Percentiles rank a stretch among this genome's conserved stretches.
These are phyloP conservation scores for Areca catechu DNA, from an alignment of 176 grass and related monocot species.

Conservation along the genomic window DNA sequence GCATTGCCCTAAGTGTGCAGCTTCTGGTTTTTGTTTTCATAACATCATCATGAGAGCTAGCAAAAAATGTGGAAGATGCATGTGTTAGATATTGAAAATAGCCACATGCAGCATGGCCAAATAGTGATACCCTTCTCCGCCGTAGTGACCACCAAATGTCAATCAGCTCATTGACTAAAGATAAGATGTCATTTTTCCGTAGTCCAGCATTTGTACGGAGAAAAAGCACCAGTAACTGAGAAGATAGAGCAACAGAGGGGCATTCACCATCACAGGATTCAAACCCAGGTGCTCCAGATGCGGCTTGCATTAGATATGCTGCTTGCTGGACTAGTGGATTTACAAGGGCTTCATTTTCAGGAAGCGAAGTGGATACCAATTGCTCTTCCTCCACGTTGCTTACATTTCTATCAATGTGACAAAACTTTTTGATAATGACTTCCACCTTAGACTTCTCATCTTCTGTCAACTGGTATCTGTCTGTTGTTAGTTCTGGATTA, in stretches of 20 bases:
- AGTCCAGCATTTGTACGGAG: slow-evolving; percentile 37
- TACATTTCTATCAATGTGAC: slow-evolving; percentile 29
- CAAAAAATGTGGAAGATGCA: slow-evolving; percentile 58
- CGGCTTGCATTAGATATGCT: slow-evolving; percentile 51
- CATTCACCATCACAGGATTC: slow-evolving; percentile 59
- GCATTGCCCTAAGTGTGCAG: slow-evolving; percentile 57
- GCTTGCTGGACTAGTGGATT: slow-evolving; percentile 48
- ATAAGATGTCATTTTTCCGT: slow-evolving; percentile 30
- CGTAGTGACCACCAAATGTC: slow-evolving; percentile 73
- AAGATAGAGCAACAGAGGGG: slow-evolving; percentile 44
- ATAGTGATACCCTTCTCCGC: slow-evolving; percentile 72
- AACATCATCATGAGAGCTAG: slow-evolving; percentile 31
- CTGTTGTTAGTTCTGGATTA: slow-evolving; percentile 53
- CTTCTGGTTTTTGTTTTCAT: slow-evolving; percentile 58
- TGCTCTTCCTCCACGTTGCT: slow-evolving; percentile 14
- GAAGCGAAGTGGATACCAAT: slow-evolving; percentile 17
- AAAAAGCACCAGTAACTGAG: slow-evolving; percentile 49
- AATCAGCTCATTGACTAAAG: slow-evolving; percentile 53
- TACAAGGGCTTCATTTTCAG: slow-evolving; percentile 27
- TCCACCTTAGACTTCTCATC: slow-evolving; percentile 58
- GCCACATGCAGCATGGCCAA: slow-evolving; percentile 72
- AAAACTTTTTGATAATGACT: slow-evolving; percentile 46
- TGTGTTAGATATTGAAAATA: slow-evolving; percentile 83
- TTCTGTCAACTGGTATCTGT: slow-evolving; percentile 58
- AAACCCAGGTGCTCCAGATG: slow-evolving; percentile 56